phyloP scores from a whole-genome alignment of 2,329 filamentous ascomycete species.

The Tolypocladium pustulatum region DNA sequence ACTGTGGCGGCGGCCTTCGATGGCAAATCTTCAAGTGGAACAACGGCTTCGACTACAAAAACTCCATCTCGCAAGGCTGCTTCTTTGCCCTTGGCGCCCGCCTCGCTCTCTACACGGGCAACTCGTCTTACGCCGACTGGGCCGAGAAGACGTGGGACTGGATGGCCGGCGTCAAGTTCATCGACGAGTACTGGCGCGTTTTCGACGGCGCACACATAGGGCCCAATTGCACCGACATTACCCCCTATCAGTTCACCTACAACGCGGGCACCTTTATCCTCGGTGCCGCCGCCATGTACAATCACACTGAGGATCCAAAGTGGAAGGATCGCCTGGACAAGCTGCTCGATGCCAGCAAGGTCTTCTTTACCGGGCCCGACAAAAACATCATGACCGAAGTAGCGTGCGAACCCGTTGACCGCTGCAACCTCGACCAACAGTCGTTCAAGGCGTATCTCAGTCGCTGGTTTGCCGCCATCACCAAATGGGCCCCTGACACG shows the following conservation, averaged over 20 bases:
- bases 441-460: slow-evolving; percentile 55
- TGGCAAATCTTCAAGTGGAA: slow-evolving; percentile 86
- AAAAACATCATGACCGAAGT: slow-evolving; percentile 52
- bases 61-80: slow-evolving; percentile 51
- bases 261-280: slow-evolving; percentile 57
- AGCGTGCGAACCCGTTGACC: slow-evolving; percentile 50
- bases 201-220: slow-evolving; percentile 51
- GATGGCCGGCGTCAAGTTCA: slow-evolving; percentile 46
- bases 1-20: slow-evolving; percentile 65
- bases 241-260: slow-evolving; percentile 58
- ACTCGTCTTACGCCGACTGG: slow-evolving; percentile 68
- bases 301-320: slow-evolving; percentile 38
- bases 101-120: slow-evolving; percentile 66
- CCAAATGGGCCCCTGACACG: slow-evolving; percentile 54
- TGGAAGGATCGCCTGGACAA: slow-evolving; percentile 51
- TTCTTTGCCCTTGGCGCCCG: slow-evolving; percentile 56
- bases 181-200: slow-evolving; percentile 48
- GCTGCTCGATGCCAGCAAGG: slow-evolving; percentile 39
- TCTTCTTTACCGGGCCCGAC: slow-evolving; percentile 44
- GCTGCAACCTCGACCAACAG: slow-evolving; percentile 52
- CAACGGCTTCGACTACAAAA: slow-evolving; percentile 70
- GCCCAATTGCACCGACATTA: slow-evolving; percentile 46
- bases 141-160: slow-evolving; percentile 64
- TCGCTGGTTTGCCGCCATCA: slow-evolving; percentile 51
- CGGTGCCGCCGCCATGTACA: slow-evolving; percentile 60